Percentiles rank a stretch among this genome's conserved stretches.
These are phyloP conservation scores for Medicago ruthenica DNA, from an alignment of 306 rosid species.

Conservation along the genomic window DNA sequence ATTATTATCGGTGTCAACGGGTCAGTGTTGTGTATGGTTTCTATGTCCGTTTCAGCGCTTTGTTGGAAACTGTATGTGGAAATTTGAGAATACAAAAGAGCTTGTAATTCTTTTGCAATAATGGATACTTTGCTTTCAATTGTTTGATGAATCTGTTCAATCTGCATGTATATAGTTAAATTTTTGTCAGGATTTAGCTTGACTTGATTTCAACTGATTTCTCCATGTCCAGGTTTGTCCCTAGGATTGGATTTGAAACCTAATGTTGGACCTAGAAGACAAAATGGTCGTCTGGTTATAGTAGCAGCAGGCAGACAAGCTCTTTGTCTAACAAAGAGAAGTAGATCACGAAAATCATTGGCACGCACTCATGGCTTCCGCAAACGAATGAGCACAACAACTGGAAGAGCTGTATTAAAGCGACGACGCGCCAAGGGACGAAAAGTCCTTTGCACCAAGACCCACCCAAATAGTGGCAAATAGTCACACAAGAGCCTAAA, in stretches of 20 bases:
- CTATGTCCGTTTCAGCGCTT: too few species aligned
- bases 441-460: constrained; percentile 85
- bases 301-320: constrained; percentile 88
- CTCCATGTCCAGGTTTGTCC: constrained; percentile 56
- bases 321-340: constrained; percentile 87
- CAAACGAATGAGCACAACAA: constrained; percentile 79
- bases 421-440: constrained; percentile 95
- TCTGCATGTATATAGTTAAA: background rate
- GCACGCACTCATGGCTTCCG: constrained; percentile 93
- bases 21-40: too few species aligned
- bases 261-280: constrained; percentile 55
- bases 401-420: constrained; percentile 80
- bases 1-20: too few species aligned
- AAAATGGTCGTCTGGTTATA: constrained; percentile 64
- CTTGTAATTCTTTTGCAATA: background rate
- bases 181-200: constrained; percentile 23
- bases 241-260: constrained; percentile 64
- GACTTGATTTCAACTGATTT: constrained; percentile 23
- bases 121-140: constrained; percentile 5
- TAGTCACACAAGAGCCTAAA: background rate
- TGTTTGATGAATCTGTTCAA: constrained; percentile 23
- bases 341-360: constrained; percentile 84
- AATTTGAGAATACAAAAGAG: background rate
- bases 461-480: constrained; percentile 79
- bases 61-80: background rate